A percentile compares a stretch with the other conserved stretches of the same genome.
Evolutionary conservation across 177 flowering plant genomes (phyloP).

Genomic region (Tripterygium wilfordii): DNA sequence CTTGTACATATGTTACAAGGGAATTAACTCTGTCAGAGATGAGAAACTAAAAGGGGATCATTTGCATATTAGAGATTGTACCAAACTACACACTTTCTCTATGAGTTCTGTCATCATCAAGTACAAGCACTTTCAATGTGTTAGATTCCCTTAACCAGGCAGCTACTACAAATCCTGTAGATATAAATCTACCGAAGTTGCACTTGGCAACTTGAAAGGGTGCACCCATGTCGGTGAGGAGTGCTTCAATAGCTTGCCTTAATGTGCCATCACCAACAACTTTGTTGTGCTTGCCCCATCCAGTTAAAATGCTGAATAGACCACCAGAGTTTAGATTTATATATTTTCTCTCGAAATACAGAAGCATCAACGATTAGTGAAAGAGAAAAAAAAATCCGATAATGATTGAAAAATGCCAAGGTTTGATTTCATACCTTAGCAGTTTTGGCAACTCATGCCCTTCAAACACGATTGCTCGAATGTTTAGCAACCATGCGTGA

Average conservation of each 20-base stretch:
- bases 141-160: constrained; percentile 87
- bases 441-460: constrained; percentile 84
- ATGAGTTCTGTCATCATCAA: constrained; percentile 57
- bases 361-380: too few relatives aligned
- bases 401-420: too few relatives aligned
- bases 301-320: constrained; percentile 81
- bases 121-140: constrained; percentile 71
- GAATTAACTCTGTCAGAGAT: too few relatives aligned
- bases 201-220: constrained; percentile 81
- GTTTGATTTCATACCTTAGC: constrained; percentile 46
- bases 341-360: neutral
- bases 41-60: constrained; percentile 36
- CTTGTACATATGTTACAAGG: too few relatives aligned
- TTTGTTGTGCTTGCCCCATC: constrained; percentile 99
- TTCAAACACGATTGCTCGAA: constrained; percentile 71
- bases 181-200: constrained; percentile 85
- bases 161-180: constrained; percentile 72
- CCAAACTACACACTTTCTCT: too few relatives aligned
- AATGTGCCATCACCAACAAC: constrained; percentile 90
- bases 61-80: too few relatives aligned
- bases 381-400: too few relatives aligned
- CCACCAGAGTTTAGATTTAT: neutral
- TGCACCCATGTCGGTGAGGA: constrained; percentile 77
- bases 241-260: constrained; percentile 70
- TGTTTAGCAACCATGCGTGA: constrained; percentile 87